Evolutionary conservation across 2,329 filamentous ascomycete genomes (phyloP).

Genomic region (Metarhizium robertsii): DNA sequence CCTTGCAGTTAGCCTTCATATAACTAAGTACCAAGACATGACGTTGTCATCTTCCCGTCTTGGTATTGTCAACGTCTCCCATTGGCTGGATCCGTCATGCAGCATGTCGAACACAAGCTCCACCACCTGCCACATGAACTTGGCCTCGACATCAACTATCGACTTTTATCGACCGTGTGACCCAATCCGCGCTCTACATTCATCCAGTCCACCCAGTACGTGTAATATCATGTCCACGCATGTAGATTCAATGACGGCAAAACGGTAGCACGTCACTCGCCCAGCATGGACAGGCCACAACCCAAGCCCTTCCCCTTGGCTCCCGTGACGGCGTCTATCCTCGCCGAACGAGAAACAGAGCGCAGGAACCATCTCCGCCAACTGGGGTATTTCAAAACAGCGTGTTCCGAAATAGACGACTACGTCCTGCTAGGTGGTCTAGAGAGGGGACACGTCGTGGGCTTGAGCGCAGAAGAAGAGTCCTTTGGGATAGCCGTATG

Average conservation of each 20-base stretch:
- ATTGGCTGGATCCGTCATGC: background rate
- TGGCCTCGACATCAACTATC: background rate
- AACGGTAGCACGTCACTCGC: background rate
- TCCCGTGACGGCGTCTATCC: conserved; percentile 34
- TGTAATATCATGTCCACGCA: too few species aligned
- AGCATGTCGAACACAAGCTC: background rate
- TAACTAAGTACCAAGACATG: background rate
- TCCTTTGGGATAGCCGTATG: conserved; percentile 38
- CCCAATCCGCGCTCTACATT: too few species aligned
- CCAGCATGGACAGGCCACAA: conserved; percentile 21
- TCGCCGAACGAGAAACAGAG: conserved; percentile 29
- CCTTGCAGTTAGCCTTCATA: too few species aligned
- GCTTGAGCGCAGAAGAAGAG: conserved; percentile 43
- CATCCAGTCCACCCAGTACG: too few species aligned
- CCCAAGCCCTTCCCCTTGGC: conserved; percentile 33
- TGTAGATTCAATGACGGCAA: background rate
- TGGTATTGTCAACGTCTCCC: background rate
- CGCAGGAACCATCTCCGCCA: conserved; percentile 21
- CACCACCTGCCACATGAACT: background rate
- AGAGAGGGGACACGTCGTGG: conserved; percentile 41
- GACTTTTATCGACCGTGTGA: too few species aligned
- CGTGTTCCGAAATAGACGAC: conserved; percentile 39
- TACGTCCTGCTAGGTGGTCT: conserved; percentile 38
- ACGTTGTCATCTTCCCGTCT: background rate
- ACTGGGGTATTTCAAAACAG: conserved; percentile 27